Conservation (phyloP, 805 yeast genomes). For the Allodekkera sacchari region DNA sequence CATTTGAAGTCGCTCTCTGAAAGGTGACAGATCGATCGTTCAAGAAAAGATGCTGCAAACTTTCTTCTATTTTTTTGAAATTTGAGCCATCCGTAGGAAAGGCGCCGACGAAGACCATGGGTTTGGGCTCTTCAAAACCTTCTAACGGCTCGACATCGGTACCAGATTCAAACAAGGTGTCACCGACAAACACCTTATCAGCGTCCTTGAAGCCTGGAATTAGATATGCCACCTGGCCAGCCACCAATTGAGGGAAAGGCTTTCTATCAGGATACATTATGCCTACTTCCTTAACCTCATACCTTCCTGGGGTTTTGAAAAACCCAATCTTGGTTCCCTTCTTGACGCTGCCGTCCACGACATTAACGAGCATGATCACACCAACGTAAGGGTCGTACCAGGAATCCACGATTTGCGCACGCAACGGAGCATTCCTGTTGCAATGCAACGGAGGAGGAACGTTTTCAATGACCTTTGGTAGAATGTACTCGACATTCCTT, state of each 20-base stretch:
- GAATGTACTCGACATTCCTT: constrained; percentile 60
- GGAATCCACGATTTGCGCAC: constrained; percentile 85
- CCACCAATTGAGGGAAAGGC: constrained; percentile 52
- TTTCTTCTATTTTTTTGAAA: constrained; percentile 82
- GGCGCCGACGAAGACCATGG: constrained; percentile 98
- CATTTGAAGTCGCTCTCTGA: constrained; percentile 86
- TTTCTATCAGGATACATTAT: constrained; percentile 88
- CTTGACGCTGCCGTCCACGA: constrained; percentile 73
- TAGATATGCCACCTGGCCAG: constrained; percentile 93
- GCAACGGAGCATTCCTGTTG: constrained; percentile 39
- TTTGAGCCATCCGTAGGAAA: constrained; percentile 94
- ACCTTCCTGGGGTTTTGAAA: constrained; percentile 66
- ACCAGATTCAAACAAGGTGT: constrained; percentile 66
- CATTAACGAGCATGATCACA: constrained; percentile 74
- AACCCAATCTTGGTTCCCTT: constrained; percentile 71
- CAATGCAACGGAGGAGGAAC: constrained; percentile 57
- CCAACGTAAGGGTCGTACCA: constrained; percentile 96
- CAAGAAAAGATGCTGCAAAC: constrained; percentile 77
- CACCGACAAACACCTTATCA: constrained; percentile 83
- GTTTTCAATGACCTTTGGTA: constrained; percentile 73
- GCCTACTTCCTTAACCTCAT: constrained; percentile 89
- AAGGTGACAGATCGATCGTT: constrained; percentile 89
- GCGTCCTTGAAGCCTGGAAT: constrained; percentile 93
- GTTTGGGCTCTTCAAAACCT: constrained; percentile 94
- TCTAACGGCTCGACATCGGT: constrained; percentile 66